Evolutionary conservation across 2,329 filamentous ascomycete species (phyloP), one percentile per base, ranked within the genome.

Genomic region (Cadophora sp.): DNA sequence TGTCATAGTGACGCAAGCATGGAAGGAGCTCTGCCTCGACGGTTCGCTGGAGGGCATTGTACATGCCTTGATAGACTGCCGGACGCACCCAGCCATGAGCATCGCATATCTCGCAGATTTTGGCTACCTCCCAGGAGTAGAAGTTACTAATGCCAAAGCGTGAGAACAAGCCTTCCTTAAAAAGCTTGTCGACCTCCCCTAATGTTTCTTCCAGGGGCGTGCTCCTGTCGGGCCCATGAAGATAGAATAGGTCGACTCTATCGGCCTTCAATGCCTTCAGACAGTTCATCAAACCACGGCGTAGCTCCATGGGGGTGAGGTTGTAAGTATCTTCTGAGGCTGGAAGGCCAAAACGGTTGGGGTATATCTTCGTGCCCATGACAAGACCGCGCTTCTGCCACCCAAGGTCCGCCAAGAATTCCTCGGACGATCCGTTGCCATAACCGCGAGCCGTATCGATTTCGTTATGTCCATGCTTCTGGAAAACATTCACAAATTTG

Each of bases 301-400:
- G 82, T n/a, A 89, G 70, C 50, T 81, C 80, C 43, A 82, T 81
- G 0, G 84, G 81, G 56, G 81, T 83, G 76, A 89, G 87, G 1
- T 76, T 79, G 16, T 62, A 69, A 34, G 31, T 34, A 11, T 34
- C 31, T 34, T 34, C 31, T 34, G 31, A 34, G 2, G 31, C 40
- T 34, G 31, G 31, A 34, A 4, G 31, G 31, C 31, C 31, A 34
- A 34, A 34, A 34, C 31, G 31, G 7, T 19, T 64, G 0, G 74
- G 75, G 31, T 70, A 74, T 16, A 71, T 59, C 51, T 91, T 91
- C 0, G 89, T 91, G 9, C 87, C 89, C 65, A 90, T 77, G 3
- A 84, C 85, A 59, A 91, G 78, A 2, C 88, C 88, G n/a, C 88
- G 85, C 66, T 89, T 84, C 46, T 88, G 84, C 87, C 87, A 91